Conservation (phyloP, 2,329 filamentous ascomycete species). For the Epichloe sp. region DNA sequence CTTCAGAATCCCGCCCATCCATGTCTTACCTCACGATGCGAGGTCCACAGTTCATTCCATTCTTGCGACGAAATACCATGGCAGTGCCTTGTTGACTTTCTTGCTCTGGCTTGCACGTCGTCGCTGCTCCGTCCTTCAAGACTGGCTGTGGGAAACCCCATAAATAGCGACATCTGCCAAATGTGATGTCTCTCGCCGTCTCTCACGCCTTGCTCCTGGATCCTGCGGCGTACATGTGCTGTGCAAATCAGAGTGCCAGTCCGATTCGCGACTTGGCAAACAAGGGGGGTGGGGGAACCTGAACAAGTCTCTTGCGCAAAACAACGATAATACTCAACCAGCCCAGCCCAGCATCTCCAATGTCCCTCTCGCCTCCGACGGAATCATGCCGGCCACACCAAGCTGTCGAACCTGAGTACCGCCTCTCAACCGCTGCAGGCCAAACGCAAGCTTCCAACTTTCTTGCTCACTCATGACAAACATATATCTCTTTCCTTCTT, state of each 20-base stretch:
- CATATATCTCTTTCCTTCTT: constrained; percentile 52
- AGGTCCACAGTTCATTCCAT: background rate
- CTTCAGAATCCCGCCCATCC: background rate
- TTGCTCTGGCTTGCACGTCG: background rate
- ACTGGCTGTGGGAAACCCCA: background rate
- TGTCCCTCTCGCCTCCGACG: constrained; percentile 38
- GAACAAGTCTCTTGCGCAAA: background rate
- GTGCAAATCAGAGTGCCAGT: background rate
- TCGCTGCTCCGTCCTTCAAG: background rate
- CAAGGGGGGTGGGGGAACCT: background rate
- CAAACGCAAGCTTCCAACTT: constrained; percentile 53
- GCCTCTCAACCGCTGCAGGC: constrained; percentile 45
- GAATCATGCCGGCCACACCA: constrained; percentile 42
- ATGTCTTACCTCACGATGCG: background rate
- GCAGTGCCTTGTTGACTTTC: background rate
- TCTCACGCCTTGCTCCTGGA: background rate
- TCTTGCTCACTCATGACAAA: constrained; percentile 53
- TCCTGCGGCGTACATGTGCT: background rate
- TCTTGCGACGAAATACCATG: background rate
- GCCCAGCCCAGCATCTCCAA: constrained; percentile 47
- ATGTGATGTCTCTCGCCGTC: background rate
- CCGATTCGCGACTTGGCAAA: background rate
- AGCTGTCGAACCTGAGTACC: constrained; percentile 48
- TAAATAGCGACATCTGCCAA: background rate
- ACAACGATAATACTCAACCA: constrained; percentile 5